Conservation (phyloP, 345 rosid genomes). For the Citrus inodora region DNA sequence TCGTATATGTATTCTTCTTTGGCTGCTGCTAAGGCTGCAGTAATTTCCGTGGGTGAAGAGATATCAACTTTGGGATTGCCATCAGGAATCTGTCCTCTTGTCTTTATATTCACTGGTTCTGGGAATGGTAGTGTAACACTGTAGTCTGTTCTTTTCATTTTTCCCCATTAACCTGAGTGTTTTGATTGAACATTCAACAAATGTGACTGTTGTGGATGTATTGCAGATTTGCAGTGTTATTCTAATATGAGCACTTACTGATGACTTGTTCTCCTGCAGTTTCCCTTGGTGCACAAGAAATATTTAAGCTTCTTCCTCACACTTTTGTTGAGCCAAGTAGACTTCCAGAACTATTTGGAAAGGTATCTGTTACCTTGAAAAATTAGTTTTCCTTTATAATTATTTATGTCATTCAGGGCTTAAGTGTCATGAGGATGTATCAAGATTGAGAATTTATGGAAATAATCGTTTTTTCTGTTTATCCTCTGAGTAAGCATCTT, state of each 20-base stretch:
- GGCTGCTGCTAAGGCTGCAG: constrained; percentile 66
- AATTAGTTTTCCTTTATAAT: neutral
- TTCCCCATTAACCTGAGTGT: neutral
- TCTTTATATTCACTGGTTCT: constrained; percentile 49
- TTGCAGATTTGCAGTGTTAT: neutral
- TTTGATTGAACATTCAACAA: neutral
- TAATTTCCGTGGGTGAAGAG: constrained; percentile 57
- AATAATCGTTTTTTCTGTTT: neutral
- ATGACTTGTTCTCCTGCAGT: constrained; percentile 30
- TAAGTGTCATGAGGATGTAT: neutral
- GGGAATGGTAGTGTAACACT: constrained; percentile 44
- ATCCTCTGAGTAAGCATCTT: neutral
- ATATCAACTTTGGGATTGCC: constrained; percentile 50
- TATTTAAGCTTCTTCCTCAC: constrained; percentile 95
- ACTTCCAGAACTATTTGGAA: constrained; percentile 68
- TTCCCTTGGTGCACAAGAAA: constrained; percentile 87
- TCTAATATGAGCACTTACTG: neutral
- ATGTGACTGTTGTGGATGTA: neutral
- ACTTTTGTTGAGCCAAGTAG: constrained; percentile 67
- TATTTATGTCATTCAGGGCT: neutral
- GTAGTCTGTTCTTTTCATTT: neutral
- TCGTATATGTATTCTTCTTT: constrained; percentile 55
- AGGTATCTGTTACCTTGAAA: constrained; percentile 29
- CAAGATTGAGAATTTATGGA: neutral
- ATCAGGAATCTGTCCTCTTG: constrained; percentile 50